Conservation (phyloP, 371 early-diverging fungal species). For the Mucor piriformis region DNA sequence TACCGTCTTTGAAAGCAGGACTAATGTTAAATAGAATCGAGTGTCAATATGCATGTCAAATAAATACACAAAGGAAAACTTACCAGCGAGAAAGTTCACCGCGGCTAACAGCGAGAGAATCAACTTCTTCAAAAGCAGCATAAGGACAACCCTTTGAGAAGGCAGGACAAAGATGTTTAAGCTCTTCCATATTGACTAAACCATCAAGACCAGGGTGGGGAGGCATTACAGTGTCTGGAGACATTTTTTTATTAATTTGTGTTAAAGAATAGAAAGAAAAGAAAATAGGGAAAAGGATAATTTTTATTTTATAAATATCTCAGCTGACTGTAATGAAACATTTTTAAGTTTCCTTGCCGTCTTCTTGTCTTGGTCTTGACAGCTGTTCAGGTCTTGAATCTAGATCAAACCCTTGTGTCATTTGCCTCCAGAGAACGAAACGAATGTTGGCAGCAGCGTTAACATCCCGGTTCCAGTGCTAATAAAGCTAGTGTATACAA, state of each 20-base stretch:
- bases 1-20: slow-evolving; percentile 54
- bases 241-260: slow-evolving; percentile 2
- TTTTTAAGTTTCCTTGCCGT: no score
- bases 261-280: neutral
- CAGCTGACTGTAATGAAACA: no score
- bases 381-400: no score
- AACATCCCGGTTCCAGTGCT: no score
- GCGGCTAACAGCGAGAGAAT: slow-evolving; percentile 32
- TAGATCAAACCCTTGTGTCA: no score
- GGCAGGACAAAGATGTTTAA: slow-evolving; percentile 52
- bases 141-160: slow-evolving; percentile 55
- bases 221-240: slow-evolving; percentile 20
- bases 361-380: no score
- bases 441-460: no score
- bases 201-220: slow-evolving; percentile 49
- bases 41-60: neutral
- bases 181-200: slow-evolving; percentile 36
- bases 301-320: no score
- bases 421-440: no score
- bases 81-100: slow-evolving; percentile 52
- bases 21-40: slow-evolving; percentile 18
- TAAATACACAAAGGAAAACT: neutral
- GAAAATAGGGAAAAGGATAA: neutral
- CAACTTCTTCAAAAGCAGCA: slow-evolving; percentile 40
- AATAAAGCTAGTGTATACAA: no score